phyloP scores from a whole-genome alignment of 371 early-diverging fungal genomes.

The Mucor velutinosus region DNA sequence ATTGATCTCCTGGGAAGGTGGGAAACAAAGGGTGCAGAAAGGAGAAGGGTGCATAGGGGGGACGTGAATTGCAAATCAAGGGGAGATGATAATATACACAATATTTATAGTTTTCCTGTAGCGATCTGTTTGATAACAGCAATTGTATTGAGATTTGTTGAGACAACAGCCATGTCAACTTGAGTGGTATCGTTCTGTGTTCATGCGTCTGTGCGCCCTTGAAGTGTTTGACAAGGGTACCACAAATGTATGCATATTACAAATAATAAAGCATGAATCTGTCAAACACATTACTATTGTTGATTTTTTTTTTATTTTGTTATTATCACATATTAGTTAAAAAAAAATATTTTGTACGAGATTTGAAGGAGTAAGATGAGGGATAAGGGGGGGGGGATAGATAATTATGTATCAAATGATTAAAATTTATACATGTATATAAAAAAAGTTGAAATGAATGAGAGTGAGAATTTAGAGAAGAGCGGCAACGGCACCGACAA shows the following conservation, averaged over 20 bases:
- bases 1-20: not conserved
- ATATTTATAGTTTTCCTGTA: not conserved
- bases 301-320: not conserved
- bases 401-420: slow-evolving; percentile 1
- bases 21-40: not conserved
- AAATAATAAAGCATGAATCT: slow-evolving; percentile 3
- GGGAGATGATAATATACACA: not conserved
- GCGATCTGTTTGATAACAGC: not conserved
- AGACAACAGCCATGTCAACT: not conserved
- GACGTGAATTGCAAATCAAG: not conserved
- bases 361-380: not conserved
- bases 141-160: not conserved
- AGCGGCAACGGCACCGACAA: slow-evolving; percentile 14
- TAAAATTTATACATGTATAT: slow-evolving; percentile 3
- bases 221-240: not conserved
- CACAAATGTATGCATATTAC: not conserved
- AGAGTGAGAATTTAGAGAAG: slow-evolving; percentile 9
- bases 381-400: not conserved
- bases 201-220: not conserved
- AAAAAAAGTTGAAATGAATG: not conserved
- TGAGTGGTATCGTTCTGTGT: not conserved
- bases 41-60: not conserved
- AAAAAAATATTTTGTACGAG: not conserved
- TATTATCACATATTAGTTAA: not conserved
- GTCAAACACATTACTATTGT: not conserved